Conservation (phyloP, 164 flowering plant genomes). For the Magnolia officinalis region DNA sequence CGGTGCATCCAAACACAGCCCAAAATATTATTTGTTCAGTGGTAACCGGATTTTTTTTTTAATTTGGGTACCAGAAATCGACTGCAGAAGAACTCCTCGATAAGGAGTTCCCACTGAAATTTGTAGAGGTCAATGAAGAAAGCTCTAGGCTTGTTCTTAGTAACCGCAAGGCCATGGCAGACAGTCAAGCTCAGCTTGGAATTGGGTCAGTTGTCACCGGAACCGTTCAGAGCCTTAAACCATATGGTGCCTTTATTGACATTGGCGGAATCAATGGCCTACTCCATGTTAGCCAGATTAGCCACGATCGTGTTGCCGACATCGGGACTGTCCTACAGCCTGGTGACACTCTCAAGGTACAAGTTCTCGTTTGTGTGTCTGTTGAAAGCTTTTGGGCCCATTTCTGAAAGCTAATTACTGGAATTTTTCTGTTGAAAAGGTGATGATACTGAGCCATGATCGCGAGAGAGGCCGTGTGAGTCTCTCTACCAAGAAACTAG, state of each 20-base stretch:
- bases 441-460: conserved; percentile 95
- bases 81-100: conserved; percentile 81
- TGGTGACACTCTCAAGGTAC: conserved; percentile 94
- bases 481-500: conserved; percentile 95
- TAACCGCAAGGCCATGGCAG: conserved; percentile 96
- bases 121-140: conserved; percentile 94
- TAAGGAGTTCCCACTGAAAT: conserved; percentile 83
- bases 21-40: neutral
- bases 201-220: conserved; percentile 93
- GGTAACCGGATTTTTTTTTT: neutral
- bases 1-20: neutral
- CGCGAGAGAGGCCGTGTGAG: conserved; percentile 96
- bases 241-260: conserved; percentile 97
- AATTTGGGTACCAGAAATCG: conserved; percentile 50
- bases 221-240: conserved; percentile 89
- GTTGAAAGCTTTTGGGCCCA: neutral
- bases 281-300: conserved; percentile 97
- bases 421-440: conserved; percentile 33
- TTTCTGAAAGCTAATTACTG: neutral
- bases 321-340: conserved; percentile 92
- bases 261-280: conserved; percentile 98
- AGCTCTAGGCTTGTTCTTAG: conserved; percentile 84
- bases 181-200: conserved; percentile 93
- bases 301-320: conserved; percentile 95
- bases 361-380: neutral